Percentiles rank a stretch among this genome's conserved stretches.
Evolutionary conservation across 2,329 filamentous ascomycete species (phyloP).

Genomic region (Pyricularia pennisetigena): DNA sequence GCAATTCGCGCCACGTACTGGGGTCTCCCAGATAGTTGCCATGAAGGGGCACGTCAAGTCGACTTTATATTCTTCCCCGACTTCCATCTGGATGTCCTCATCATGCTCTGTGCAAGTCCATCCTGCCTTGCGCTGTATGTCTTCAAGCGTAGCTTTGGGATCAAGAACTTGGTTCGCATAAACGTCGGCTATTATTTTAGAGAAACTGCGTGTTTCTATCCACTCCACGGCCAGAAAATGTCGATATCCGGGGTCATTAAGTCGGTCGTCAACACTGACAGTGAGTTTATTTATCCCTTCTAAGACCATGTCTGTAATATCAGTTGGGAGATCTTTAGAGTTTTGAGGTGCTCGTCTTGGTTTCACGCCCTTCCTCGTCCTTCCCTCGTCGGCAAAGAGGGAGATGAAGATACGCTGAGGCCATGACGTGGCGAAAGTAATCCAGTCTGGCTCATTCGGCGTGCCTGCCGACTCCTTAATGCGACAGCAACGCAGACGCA

Average conservation of each 20-base stretch:
- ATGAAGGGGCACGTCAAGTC: constrained; percentile 60
- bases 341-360: constrained; percentile 61
- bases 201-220: constrained; percentile 44
- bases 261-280: constrained; percentile 31
- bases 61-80: constrained; percentile 47
- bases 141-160: constrained; percentile 37
- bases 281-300: constrained; percentile 53
- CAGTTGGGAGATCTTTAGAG: constrained; percentile 65
- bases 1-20: constrained; percentile 62
- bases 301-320: constrained; percentile 54
- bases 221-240: constrained; percentile 63
- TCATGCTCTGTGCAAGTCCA: constrained; percentile 17
- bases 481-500: constrained; percentile 59
- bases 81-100: constrained; percentile 55
- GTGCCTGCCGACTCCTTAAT: constrained; percentile 4
- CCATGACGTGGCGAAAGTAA: constrained; percentile 56
- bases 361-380: constrained; percentile 29
- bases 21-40: constrained; percentile 53
- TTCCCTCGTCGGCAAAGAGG: constrained; percentile 43
- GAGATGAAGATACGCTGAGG: constrained; percentile 59
- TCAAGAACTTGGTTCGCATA: constrained; percentile 25
- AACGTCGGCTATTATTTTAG: constrained; percentile 30
- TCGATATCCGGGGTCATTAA: constrained; percentile 12
- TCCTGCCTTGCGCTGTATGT: constrained; percentile 42
- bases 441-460: constrained; percentile 44